These are phyloP conservation scores for Clathrus columnatus DNA, from an alignment of 768 basidiomycete species.

Conservation along the genomic window DNA sequence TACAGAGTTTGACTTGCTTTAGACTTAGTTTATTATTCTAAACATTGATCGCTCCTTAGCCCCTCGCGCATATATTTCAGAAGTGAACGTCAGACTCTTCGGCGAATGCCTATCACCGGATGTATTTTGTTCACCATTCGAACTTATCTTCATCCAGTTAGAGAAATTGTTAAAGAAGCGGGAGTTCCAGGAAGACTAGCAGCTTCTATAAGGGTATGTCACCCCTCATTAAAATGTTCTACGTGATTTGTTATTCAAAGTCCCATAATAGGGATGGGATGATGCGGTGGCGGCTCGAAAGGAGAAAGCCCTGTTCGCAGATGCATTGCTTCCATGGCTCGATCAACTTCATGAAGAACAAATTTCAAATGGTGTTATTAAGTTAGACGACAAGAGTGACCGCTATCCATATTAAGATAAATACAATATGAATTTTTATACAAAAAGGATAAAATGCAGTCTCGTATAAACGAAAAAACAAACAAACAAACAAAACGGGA, in stretches of 20 bases:
- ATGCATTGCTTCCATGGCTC: conserved; percentile 27
- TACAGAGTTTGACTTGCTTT: not conserved
- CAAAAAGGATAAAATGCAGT: too few relatives aligned
- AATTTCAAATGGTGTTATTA: conserved; percentile 18
- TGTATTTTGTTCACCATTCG: conserved; percentile 64
- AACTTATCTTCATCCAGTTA: conserved; percentile 50
- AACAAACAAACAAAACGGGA: too few relatives aligned
- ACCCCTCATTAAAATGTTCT: conserved; percentile 18
- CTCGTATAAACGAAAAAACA: not conserved
- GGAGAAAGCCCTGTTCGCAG: conserved; percentile 24
- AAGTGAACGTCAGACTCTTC: conserved; percentile 57
- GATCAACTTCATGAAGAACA: conserved; percentile 29
- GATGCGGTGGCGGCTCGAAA: conserved; percentile 17
- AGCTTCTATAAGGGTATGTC: conserved; percentile 49
- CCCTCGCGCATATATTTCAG: conserved; percentile 41
- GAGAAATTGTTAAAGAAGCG: conserved; percentile 41
- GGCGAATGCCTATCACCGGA: conserved; percentile 54
- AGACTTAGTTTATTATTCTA: not conserved
- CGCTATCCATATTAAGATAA: conserved; percentile 1
- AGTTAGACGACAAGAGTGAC: conserved; percentile 8
- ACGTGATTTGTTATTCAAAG: conserved; percentile 6
- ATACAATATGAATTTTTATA: not conserved
- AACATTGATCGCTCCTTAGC: not conserved
- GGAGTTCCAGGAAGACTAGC: conserved; percentile 56
- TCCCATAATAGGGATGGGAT: conserved; percentile 20